Evolutionary conservation across 257 asterid species (phyloP).

Genomic region (Nicotiana noctiflora): DNA sequence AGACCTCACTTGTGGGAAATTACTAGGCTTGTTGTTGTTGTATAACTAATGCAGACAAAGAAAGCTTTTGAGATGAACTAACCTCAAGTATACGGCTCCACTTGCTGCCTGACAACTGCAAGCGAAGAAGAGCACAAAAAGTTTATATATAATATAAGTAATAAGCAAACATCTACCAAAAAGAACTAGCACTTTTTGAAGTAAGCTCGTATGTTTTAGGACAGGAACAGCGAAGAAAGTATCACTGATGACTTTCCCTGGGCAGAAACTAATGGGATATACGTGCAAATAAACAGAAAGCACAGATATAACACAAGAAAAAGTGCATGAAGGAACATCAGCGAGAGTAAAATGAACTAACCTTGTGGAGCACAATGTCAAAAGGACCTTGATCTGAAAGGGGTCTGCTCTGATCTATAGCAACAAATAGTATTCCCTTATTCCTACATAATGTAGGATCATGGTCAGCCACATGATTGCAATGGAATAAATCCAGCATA

Average conservation of each 20-base stretch:
- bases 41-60: background rate
- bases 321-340: background rate
- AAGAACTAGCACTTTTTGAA: background rate
- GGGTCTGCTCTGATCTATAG: constrained; percentile 76
- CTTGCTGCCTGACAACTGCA: constrained; percentile 85
- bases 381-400: constrained; percentile 96
- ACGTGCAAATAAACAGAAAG: background rate
- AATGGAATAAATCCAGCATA: background rate
- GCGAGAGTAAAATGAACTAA: constrained; percentile 13
- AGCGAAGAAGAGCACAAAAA: background rate
- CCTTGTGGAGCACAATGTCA: constrained; percentile 91
- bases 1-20: no score
- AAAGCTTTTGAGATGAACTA: constrained; percentile 20
- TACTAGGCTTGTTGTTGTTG: no score
- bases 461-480: background rate
- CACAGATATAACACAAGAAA: background rate
- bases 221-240: background rate
- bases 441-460: constrained; percentile 40
- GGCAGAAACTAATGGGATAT: background rate
- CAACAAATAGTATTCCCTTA: constrained; percentile 81
- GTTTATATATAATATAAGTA: background rate
- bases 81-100: constrained; percentile 91
- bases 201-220: background rate
- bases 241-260: background rate
- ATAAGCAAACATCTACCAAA: background rate